Conservation (phyloP, 306 rosid genomes). For the Cucumis hystrix region DNA sequence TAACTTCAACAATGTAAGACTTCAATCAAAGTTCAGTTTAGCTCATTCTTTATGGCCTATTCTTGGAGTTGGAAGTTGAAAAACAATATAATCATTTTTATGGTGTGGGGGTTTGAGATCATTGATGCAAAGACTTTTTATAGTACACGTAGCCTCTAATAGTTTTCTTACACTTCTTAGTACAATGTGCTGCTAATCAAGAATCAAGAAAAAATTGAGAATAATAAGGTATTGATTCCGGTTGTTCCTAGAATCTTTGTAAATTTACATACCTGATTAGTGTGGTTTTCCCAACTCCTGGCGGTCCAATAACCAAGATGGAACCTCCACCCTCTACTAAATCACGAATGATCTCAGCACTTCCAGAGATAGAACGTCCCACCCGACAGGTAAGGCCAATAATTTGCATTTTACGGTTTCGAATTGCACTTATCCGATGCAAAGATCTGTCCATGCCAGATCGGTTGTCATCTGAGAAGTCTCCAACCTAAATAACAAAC, state of each 20-base stretch:
- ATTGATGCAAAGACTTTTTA: neutral
- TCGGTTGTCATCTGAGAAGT: slow-evolving; percentile 96
- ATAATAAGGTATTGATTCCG: neutral
- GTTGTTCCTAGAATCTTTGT: neutral
- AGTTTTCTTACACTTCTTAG: neutral
- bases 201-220: neutral
- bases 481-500: slow-evolving; percentile 54
- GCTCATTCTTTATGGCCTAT: neutral
- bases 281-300: slow-evolving; percentile 98
- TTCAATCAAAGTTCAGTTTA: neutral
- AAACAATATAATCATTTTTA: neutral
- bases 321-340: slow-evolving; percentile 70
- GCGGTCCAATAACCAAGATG: slow-evolving; percentile 94
- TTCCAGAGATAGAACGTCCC: slow-evolving; percentile 81
- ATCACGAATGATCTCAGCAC: slow-evolving; percentile 85
- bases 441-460: slow-evolving; percentile 86
- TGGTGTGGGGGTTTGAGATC: neutral
- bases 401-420: slow-evolving; percentile 82
- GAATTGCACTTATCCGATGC: slow-evolving; percentile 91
- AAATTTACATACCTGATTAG: slow-evolving; percentile 55
- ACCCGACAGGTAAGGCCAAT: slow-evolving; percentile 98
- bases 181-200: neutral
- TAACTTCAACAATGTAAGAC: neutral
- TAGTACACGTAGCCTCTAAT: neutral
- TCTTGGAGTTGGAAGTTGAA: neutral